Percentiles rank a stretch among this genome's conserved stretches.
Conservation (phyloP, 169 alveolate genomes). For the Plasmodium vivax region DNA sequence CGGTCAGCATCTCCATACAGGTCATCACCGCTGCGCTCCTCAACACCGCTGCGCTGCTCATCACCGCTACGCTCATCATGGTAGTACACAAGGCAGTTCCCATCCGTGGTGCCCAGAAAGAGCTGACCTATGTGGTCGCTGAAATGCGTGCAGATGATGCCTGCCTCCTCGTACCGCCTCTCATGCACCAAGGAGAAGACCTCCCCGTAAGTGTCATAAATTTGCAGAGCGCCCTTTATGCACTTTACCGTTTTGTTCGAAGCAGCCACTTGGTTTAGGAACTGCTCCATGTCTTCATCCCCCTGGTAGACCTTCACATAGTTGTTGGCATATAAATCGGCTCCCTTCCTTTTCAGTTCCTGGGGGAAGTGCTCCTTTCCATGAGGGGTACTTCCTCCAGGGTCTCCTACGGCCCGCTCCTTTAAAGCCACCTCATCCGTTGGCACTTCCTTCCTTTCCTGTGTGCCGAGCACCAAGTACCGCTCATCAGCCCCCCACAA, state of each 20-base stretch:
- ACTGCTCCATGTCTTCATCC: constrained; percentile 67
- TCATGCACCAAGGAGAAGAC: constrained; percentile 13
- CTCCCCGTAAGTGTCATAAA: constrained; percentile 5
- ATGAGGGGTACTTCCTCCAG: not conserved
- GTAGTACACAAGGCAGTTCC: constrained; percentile 29
- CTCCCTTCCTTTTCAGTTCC: not conserved
- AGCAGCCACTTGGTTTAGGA: constrained; percentile 28
- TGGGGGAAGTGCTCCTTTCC: not conserved
- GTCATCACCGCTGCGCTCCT: not conserved
- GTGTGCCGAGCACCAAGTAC: not conserved
- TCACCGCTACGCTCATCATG: not conserved
- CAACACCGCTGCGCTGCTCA: not conserved
- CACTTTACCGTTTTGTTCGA: constrained; percentile 19
- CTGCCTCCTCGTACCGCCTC: constrained; percentile 18
- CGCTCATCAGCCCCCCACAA: constrained; percentile 13
- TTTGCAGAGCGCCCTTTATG: constrained; percentile 11
- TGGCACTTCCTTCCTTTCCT: not conserved
- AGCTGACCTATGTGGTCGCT: constrained; percentile 25
- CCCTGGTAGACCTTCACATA: constrained; percentile 50
- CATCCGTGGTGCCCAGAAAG: constrained; percentile 59
- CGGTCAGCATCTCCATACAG: no score
- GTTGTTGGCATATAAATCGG: not conserved
- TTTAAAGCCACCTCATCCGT: not conserved
- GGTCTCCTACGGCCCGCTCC: not conserved
- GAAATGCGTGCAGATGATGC: constrained; percentile 41